Evolutionary conservation across 805 yeast species (phyloP), one percentile per base, ranked within the genome.

Genomic region (Millerago galiae): DNA sequence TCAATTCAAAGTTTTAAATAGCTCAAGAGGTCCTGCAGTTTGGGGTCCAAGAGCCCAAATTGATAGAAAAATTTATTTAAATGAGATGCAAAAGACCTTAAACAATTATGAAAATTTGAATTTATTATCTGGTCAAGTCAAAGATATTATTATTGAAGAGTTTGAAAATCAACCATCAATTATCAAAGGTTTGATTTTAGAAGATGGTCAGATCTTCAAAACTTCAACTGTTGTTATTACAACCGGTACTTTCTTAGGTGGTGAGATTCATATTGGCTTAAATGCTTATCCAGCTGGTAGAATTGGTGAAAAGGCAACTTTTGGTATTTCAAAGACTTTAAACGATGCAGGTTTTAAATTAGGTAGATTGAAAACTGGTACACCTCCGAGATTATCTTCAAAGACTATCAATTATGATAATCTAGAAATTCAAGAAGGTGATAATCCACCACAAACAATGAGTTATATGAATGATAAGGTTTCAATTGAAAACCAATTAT

Each of bases 31-130:
- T 2, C 85, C 95, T 0, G 99, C 99, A 0, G 98, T 91, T 2
- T 95, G 97, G 87, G 98, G 99, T 0, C 97, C 96, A 8, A 66
- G 99, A 46, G 96, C 96, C 1, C 99, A 93, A 64, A 91, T 93
- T 26, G 99, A 93, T 61, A 69, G 99, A 49, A 67, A 76, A 35
- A 71, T 91, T 2, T 93, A 93, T 59, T 65, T 83, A 52, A 55
- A 60, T 13, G 89, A 85, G 54, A 89, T 93, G 97, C 95, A 86
- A 56, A 54, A 62, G 3, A 80, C 70, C 43, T 67, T 93, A 17
- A 58, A 63, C 33, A 60, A 64, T 47, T 81, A 81, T 58, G 66
- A 69, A 9, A 77, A 82, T 45, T 68, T 89, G 46, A 62, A 67
- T 8, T 47, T 79, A 40, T 38, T 75, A 41, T 81, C 85, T 54